A percentile compares a stretch with the other conserved stretches of the same genome.
These are phyloP conservation scores for Sabuloglossum arenarium DNA, from an alignment of 495 filamentous ascomycete genomes.

Conservation along the genomic window DNA sequence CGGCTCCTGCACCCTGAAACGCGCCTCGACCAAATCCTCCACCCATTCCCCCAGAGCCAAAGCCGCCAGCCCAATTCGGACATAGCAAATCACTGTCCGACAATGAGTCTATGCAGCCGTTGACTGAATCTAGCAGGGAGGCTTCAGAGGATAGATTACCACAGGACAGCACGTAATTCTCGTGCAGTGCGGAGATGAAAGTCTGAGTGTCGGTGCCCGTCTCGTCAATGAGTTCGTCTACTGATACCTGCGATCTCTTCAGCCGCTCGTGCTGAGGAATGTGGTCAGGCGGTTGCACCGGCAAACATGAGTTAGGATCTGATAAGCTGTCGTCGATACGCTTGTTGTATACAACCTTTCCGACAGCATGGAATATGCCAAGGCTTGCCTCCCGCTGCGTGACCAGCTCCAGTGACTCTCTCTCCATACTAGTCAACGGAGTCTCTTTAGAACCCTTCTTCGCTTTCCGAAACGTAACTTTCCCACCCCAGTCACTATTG, in stretches of 20 bases:
- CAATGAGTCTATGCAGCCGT: constrained; percentile 57
- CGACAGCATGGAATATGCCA: constrained; percentile 90
- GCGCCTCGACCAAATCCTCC: constrained; percentile 17
- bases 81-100: constrained; percentile 74
- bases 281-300: constrained; percentile 36
- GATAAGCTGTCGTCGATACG: constrained; percentile 24
- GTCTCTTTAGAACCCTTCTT: constrained; percentile 32
- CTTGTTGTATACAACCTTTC: constrained; percentile 90
- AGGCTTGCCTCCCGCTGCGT: constrained; percentile 71
- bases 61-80: constrained; percentile 19
- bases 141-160: constrained; percentile 35
- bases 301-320: not conserved
- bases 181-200: constrained; percentile 80
- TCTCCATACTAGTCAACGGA: constrained; percentile 49
- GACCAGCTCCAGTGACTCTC: constrained; percentile 47
- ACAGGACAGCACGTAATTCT: constrained; percentile 82
- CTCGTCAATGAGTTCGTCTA: constrained; percentile 65
- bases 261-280: constrained; percentile 38
- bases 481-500: constrained; percentile 44
- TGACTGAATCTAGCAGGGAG: constrained; percentile 39
- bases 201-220: constrained; percentile 76
- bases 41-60: constrained; percentile 20
- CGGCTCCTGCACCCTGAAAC: constrained; percentile 31
- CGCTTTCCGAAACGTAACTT: constrained; percentile 33
- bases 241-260: constrained; percentile 44